Evolutionary conservation across 169 alveolate genomes (phyloP).

Genomic region (Eimeria mitis): DNA sequence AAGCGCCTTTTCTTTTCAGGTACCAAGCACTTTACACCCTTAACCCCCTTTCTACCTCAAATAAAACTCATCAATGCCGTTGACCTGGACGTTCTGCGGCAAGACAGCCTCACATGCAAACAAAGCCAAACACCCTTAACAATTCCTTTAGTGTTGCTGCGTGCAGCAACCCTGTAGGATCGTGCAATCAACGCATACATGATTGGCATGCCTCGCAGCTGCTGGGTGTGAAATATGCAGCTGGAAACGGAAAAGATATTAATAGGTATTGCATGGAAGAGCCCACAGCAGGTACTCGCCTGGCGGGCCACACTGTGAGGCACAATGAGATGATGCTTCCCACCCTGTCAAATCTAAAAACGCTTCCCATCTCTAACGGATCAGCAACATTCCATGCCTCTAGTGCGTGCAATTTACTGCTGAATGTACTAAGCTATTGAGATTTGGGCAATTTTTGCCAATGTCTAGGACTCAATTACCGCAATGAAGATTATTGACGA

Average conservation of each 20-base stretch:
- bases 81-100: too few relatives aligned
- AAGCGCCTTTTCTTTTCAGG: constrained; percentile 58
- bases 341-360: not conserved
- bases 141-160: too few relatives aligned
- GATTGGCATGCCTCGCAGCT: not conserved
- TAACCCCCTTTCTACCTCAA: not conserved
- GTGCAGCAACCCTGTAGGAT: too few relatives aligned
- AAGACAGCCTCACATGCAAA: too few relatives aligned
- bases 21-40: not conserved
- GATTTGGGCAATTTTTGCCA: not conserved
- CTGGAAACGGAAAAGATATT: constrained; percentile 55
- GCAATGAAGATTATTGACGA: constrained; percentile 56
- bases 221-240: not conserved
- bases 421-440: not conserved
- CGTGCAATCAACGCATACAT: not conserved
- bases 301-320: constrained; percentile 57
- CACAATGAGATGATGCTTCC: not conserved
- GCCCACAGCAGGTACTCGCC: constrained; percentile 5
- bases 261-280: constrained; percentile 17
- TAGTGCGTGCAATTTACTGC: not conserved
- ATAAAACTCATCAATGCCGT: not conserved
- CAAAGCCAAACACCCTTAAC: too few relatives aligned
- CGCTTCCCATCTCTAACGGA: not conserved
- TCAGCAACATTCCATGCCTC: not conserved
- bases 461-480: constrained; percentile 37